Evolutionary conservation across 2,329 filamentous ascomycete genomes (phyloP), one percentile per base, ranked within the genome.

Genomic region (Trichocomaceae sp.): DNA sequence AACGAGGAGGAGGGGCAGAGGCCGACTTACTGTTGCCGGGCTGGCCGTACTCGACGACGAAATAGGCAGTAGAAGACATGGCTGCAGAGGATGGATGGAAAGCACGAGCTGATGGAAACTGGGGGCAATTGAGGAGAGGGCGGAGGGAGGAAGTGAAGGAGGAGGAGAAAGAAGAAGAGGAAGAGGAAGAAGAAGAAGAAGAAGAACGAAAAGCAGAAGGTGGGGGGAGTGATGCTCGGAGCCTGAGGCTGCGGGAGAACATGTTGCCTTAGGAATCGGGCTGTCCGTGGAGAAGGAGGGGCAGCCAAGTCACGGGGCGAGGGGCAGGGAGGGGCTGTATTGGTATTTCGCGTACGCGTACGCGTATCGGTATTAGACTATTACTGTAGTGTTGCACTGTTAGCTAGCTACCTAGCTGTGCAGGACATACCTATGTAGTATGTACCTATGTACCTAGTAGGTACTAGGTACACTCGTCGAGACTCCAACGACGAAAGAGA

Each of bases 21-120:
- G 51, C 49, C n/a, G 23, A 71, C 66, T 63, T 64, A 70, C 67
- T 60, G 59, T 58, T 41, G 61, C 66, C 67, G 33, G 59, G 58
- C 55, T 68, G 76, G 72, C 79, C 76, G 71, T 78, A 77, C 70
- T 87, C 77, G 63, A 95, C 69, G 60, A 91, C 86, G 78, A 92
- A 90, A 79, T 77, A 88, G 77, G 84, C 84, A 73, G 63, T 63
- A 61, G 83, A 76, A 70, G 79, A 77, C 90, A 95, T 96, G 74
- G 80, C 85, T 79, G 81, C 77, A 68, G 85, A 75, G 72, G 87
- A 79, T 68, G 83, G 78, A 72, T 81, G 77, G 70, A 85, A 86
- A 62, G 74, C 72, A 71, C 81, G 67, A 63, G 66, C 63, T 49
- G 62, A 59, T 50, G 60, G 58, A 57, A 62, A 55, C 59, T 62